These are phyloP conservation scores for Bruguiera sexangula DNA, from an alignment of 345 rosid genomes.

Conservation along the genomic window DNA sequence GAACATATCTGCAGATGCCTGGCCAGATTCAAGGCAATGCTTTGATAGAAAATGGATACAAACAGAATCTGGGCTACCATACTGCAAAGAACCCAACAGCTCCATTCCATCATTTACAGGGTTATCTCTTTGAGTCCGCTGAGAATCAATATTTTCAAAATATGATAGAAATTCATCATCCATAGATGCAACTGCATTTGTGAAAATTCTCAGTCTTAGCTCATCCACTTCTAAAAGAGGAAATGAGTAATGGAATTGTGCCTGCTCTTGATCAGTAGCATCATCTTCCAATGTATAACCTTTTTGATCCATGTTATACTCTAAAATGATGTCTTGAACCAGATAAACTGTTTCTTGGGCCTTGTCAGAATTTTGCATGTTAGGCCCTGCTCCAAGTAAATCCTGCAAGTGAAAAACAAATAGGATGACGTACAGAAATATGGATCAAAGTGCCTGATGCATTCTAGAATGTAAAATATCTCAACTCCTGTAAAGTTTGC, in stretches of 20 bases:
- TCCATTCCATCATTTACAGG: slow-evolving; percentile 35
- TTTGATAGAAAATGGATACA: slow-evolving; percentile 42
- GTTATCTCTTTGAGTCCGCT: slow-evolving; percentile 27
- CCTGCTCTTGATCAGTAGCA: slow-evolving; percentile 31
- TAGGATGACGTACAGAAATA: slow-evolving; percentile 7
- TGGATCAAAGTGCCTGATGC: slow-evolving; percentile 3
- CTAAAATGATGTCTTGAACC: slow-evolving; percentile 46
- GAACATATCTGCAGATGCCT: slow-evolving; percentile 27
- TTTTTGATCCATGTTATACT: slow-evolving; percentile 37
- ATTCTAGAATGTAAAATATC: not conserved
- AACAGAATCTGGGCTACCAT: slow-evolving; percentile 40
- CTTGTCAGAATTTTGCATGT: slow-evolving; percentile 27
- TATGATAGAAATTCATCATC: slow-evolving; percentile 49
- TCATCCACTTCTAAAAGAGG: slow-evolving; percentile 77
- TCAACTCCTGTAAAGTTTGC: not conserved
- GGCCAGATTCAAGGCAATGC: slow-evolving; percentile 39
- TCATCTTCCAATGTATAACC: slow-evolving; percentile 40
- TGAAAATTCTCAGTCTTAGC: slow-evolving; percentile 36
- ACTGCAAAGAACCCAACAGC: slow-evolving; percentile 39
- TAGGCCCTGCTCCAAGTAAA: slow-evolving; percentile 22
- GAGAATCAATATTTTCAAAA: slow-evolving; percentile 38
- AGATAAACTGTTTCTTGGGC: slow-evolving; percentile 49
- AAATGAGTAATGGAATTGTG: slow-evolving; percentile 34
- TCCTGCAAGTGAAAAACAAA: slow-evolving; percentile 42
- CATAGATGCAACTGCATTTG: slow-evolving; percentile 23